Base-by-base conservation (phyloP, 2,329 filamentous ascomycete genomes). In the Scortechinia acanthostroma region DNA sequence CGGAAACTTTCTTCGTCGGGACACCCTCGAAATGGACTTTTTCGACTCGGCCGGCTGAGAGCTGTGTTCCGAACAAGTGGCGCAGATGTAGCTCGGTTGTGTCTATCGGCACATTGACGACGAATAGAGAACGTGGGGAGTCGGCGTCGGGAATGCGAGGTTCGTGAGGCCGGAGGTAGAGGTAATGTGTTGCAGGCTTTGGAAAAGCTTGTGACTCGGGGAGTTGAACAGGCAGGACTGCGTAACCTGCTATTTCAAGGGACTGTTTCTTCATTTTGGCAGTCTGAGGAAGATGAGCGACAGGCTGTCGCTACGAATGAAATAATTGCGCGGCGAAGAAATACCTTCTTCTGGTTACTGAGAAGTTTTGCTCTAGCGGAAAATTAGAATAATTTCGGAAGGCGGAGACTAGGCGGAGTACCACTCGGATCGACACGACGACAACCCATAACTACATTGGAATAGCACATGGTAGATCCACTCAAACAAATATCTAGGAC, bases 21-120 rank as follows among this genome's bases (percentile, higher is more conserved):
- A 40, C 35, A 46, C 55, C 60, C 51, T 80, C 76, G 47, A 85
- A 84, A 2, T 74, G 66, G 1, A 84, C 77, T 28, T 60, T 62
- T 51, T 81, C 75, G 10, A 85, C 70, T 22, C 75, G 65, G 2
- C 70, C 72, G 2, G 74, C 75, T 30, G 74, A 70, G 2, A 84
- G 61, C 46, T 40, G 35, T 13, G 77, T 71, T 0, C 68, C 64
- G 53, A 86, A 83, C 0, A 86, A 62, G 37, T 71, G 60, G 22
- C 77, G 73, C 13, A 86, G 53, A 45, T 76, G 74, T 0, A 57
- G 50, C 47, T 79, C 75, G 2, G 76, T 80, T 3, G 79, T 70
- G 51, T 83, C 79, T 47, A 81, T 65, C 5, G 81, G 82, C 0
- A 80, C 55, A 52, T 86, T 85, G 47, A 79, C 73, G 15, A 82